phyloP scores from a whole-genome alignment of 1,139 yeast species.

The Saccharomyces uvarum region DNA sequence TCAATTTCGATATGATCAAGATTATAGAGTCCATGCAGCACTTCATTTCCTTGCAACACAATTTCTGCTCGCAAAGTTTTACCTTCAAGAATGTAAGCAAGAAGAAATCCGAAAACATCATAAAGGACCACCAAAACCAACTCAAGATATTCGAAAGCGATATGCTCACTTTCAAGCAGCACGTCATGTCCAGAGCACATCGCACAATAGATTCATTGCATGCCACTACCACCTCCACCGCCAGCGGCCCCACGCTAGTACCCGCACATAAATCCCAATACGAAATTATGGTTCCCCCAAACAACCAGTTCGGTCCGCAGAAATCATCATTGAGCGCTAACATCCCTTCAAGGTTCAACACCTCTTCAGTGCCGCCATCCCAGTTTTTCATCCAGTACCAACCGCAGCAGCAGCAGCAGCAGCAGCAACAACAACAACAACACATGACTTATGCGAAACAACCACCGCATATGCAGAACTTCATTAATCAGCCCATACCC shows the following conservation, averaged over 20 bases:
- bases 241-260: background rate
- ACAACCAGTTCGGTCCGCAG: background rate
- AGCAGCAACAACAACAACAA: slow-evolving; percentile 6
- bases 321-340: slow-evolving; percentile 4
- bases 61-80: background rate
- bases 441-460: slow-evolving; percentile 1
- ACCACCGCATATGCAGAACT: background rate
- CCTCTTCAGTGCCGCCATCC: background rate
- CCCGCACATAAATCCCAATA: background rate
- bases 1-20: slow-evolving; percentile 3
- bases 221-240: background rate
- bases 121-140: background rate
- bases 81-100: background rate
- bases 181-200: background rate
- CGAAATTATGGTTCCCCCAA: background rate
- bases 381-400: background rate
- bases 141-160: background rate
- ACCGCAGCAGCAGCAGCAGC: slow-evolving; percentile 10
- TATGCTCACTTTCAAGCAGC: background rate
- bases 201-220: background rate
- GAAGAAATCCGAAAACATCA: background rate
- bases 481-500: background rate
- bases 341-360: background rate
- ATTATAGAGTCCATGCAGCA: slow-evolving; percentile 2
- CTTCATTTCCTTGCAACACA: background rate